Conservation (phyloP, 768 basidiomycete species). For the Lepiota subincarnata region DNA sequence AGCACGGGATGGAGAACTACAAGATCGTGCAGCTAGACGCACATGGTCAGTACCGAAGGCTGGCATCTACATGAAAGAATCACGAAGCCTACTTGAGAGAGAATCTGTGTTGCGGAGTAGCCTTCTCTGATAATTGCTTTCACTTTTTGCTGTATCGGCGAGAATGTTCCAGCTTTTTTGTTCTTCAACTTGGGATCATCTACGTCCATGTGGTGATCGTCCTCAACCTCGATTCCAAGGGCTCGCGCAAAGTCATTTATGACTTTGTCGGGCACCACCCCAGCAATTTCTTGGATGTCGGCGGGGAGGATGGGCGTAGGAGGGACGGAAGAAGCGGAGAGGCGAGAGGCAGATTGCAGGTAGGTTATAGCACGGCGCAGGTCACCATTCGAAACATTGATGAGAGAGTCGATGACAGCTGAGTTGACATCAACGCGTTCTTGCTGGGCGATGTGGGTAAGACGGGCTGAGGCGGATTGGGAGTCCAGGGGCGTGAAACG, state of each 20-base stretch:
- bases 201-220: slow-evolving; percentile 44
- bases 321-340: slow-evolving; percentile 70
- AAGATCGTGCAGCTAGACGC: slow-evolving; percentile 79
- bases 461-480: slow-evolving; percentile 65
- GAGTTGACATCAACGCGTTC: slow-evolving; percentile 62
- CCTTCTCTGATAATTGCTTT: slow-evolving; percentile 80
- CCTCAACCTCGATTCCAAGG: slow-evolving; percentile 66
- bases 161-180: slow-evolving; percentile 42
- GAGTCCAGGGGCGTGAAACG: slow-evolving; percentile 92
- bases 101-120: slow-evolving; percentile 86
- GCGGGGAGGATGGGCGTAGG: slow-evolving; percentile 68
- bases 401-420: slow-evolving; percentile 67
- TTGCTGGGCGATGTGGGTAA: slow-evolving; percentile 73
- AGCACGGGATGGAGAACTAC: slow-evolving; percentile 81
- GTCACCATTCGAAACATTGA: slow-evolving; percentile 83
- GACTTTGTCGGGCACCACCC: slow-evolving; percentile 78
- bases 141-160: slow-evolving; percentile 65
- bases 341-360: slow-evolving; percentile 89
- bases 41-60: background rate
- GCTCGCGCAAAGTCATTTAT: slow-evolving; percentile 65
- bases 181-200: slow-evolving; percentile 34
- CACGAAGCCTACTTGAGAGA: slow-evolving; percentile 67
- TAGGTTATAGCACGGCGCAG: slow-evolving; percentile 97
- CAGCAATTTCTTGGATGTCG: slow-evolving; percentile 96
- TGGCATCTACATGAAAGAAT: background rate